Conservation (phyloP, 257 asterid genomes). For the Schizonepeta tenuifolia region DNA sequence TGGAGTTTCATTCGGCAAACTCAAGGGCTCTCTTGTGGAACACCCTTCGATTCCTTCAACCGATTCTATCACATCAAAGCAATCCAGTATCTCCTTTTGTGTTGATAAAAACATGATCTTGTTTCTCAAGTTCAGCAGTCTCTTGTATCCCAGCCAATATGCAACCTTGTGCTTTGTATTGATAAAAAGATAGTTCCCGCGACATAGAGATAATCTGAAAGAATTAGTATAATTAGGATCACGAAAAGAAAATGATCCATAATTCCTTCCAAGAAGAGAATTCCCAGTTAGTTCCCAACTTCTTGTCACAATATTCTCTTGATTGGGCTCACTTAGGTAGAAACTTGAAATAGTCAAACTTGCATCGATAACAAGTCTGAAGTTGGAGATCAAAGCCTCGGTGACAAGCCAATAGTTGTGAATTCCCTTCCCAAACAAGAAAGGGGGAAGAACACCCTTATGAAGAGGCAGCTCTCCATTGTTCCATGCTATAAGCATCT, state of each 20-base stretch:
- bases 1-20: constrained; percentile 40
- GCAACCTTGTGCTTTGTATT: constrained; percentile 55
- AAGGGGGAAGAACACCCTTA: constrained; percentile 88
- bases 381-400: constrained; percentile 79
- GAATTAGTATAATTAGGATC: constrained; percentile 54
- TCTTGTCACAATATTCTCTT: constrained; percentile 34
- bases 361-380: constrained; percentile 82
- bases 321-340: constrained; percentile 42
- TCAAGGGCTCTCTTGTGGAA: constrained; percentile 38
- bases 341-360: constrained; percentile 69
- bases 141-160: constrained; percentile 44
- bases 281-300: constrained; percentile 70
- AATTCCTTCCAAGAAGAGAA: constrained; percentile 62
- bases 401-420: constrained; percentile 79
- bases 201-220: constrained; percentile 54
- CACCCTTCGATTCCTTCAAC: constrained; percentile 44
- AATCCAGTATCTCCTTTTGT: constrained; percentile 43
- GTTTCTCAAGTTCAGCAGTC: constrained; percentile 45
- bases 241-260: constrained; percentile 79
- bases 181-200: constrained; percentile 48
- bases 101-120: constrained; percentile 37
- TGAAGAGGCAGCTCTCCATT: constrained; percentile 83
- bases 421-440: constrained; percentile 72
- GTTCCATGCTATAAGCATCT: constrained; percentile 90
- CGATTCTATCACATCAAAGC: constrained; percentile 51